Evolutionary conservation across 73 alveolate species (phyloP), one percentile per base, ranked within the genome.

Genomic region (Tetrahymena borealis): DNA sequence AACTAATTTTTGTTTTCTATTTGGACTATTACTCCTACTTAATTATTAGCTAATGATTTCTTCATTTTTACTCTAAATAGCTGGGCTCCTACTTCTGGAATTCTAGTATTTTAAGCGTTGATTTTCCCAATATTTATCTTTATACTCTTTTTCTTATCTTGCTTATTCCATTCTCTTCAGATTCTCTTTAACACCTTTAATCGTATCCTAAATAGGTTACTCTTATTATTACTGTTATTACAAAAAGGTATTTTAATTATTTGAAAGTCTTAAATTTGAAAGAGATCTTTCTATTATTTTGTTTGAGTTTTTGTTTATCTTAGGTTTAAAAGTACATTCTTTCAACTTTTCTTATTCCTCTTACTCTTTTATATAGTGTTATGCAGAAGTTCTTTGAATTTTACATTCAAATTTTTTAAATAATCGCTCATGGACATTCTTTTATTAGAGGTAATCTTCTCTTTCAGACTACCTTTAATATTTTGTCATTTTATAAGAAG

Each of bases 91-190:
- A 60, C 28, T 60, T 20, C 1, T 15, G 28, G 35, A 60, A 15
- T 85, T 39, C 40, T 93, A 85, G 11, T 79, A 39, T 93, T 93
- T 36, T 33, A 39, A 20, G 24, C 39, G 90, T 43, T 93, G 32
- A 9, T 79, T 93, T 93, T 93, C 95, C 77, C 37, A 85, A 39
- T 39, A 93, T 4, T 85, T 93, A 8, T 93, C 91, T 39, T 93
- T 39, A 40, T 85, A 85, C 33, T 79, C 41, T 85, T 42, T 93
- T 6, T 93, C 79, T 35, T 93, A 11, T 32, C 91, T 40, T 8
- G 95, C 95, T 31, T 93, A 79, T 90, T 93, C 40, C 93, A 93
- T 85, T 39, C 95, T 78, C 91, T 93, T 38, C 7, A 93, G 60
- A 16, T 33, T 39, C 33, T 38, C 18, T 32, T 93, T 91, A 32